These are phyloP conservation scores for Rhodocollybia butyracea DNA, from an alignment of 768 basidiomycete genomes.

Conservation along the genomic window DNA sequence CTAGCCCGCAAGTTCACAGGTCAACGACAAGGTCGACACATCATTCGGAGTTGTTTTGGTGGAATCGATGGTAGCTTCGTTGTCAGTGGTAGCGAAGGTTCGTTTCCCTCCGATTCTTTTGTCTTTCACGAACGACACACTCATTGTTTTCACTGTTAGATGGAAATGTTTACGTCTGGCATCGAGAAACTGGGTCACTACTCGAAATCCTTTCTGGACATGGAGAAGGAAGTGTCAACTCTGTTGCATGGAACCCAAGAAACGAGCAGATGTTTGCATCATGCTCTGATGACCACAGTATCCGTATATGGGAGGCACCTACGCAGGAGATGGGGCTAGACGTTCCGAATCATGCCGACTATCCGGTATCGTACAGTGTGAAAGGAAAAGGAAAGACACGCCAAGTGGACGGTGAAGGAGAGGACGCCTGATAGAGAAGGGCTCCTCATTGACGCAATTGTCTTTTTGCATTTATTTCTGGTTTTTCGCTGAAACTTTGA, in stretches of 20 bases:
- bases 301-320: constrained; percentile 85
- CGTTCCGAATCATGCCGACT: constrained; percentile 5
- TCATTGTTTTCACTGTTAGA: constrained; percentile 46
- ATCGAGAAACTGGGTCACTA: constrained; percentile 76
- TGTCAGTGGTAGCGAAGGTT: constrained; percentile 94
- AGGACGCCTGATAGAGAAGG: constrained; percentile 16
- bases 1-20: constrained; percentile 82
- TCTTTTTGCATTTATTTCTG: neutral
- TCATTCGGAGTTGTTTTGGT: constrained; percentile 93
- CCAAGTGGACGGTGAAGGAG: constrained; percentile 37
- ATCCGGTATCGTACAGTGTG: constrained; percentile 33
- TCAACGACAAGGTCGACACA: constrained; percentile 78
- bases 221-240: constrained; percentile 87
- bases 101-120: constrained; percentile 21
- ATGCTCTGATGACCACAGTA: constrained; percentile 88
- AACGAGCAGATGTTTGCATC: constrained; percentile 93
- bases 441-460: constrained; percentile 9
- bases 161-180: constrained; percentile 93
- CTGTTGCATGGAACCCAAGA: constrained; percentile 93
- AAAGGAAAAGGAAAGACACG: constrained; percentile 66
- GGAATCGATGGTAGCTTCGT: constrained; percentile 87
- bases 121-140: neutral
- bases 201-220: constrained; percentile 91
- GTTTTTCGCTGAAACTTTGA: neutral
- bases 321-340: constrained; percentile 15